Percentiles rank a stretch among this genome's conserved stretches.
Conservation (phyloP, 2,329 filamentous ascomycete species). For the Teratosphaeria nubilosa region DNA sequence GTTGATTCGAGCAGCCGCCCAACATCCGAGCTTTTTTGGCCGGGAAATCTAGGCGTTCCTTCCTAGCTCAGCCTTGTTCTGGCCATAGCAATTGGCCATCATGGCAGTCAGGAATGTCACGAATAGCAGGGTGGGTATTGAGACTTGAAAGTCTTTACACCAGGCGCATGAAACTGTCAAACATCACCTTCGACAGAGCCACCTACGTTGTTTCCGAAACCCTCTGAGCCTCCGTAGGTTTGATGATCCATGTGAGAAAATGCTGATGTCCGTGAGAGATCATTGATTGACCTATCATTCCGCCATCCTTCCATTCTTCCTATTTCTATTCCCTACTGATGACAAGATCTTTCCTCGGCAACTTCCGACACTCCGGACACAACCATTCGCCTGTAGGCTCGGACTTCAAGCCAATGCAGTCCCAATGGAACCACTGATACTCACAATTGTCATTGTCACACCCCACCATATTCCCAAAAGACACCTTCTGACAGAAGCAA, state of each 20-base stretch:
- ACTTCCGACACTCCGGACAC: conserved; percentile 31
- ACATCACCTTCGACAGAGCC: too few species aligned
- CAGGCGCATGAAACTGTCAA: too few species aligned
- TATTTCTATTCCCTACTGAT: background rate
- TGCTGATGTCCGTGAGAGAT: background rate
- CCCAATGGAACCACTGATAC: conserved; percentile 85
- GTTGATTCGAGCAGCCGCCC: background rate
- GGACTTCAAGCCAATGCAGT: conserved; percentile 40
- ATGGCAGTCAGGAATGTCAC: too few species aligned
- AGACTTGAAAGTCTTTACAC: too few species aligned
- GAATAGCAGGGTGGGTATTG: too few species aligned
- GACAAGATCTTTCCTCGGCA: conserved; percentile 19
- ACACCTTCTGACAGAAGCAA: conserved; percentile 73
- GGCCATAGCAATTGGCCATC: too few species aligned
- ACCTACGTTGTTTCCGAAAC: too few species aligned
- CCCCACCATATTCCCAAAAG: conserved; percentile 80
- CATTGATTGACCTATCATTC: background rate
- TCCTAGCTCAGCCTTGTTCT: too few species aligned
- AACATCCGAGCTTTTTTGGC: too few species aligned
- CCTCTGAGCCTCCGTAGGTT: too few species aligned
- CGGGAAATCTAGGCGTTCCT: too few species aligned
- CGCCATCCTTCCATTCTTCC: background rate
- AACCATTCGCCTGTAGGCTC: conserved; percentile 43
- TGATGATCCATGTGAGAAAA: too few species aligned
- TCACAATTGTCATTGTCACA: conserved; percentile 76